Evolutionary conservation across 768 basidiomycete genomes (phyloP), one percentile per base, ranked within the genome.

Genomic region (Mycena capillaripes): DNA sequence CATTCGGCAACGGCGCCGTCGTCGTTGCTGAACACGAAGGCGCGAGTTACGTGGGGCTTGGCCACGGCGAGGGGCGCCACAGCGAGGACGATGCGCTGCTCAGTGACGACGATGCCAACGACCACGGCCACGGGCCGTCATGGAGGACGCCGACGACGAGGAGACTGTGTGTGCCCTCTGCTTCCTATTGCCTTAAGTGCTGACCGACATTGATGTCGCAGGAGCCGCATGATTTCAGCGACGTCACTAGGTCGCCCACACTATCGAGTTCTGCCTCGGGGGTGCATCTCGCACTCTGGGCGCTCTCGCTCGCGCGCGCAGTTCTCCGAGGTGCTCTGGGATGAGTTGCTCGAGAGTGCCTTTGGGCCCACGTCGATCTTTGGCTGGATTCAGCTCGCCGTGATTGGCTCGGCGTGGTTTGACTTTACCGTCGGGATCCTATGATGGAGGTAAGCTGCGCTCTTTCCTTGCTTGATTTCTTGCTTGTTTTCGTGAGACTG

Each of bases 211-310:
- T n/a, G n/a, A n/a, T n/a, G n/a, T 72, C 27, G 36, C 23, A 93
- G 89, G 91, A 96, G 84, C 87, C 94, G 58, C 95, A 97, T 80
- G 96, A 98, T 78, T 95, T 98, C 82, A 87, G 96, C 79, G 98
- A 99, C 82, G 90, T 98, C 97, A 99, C 83, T 98, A 99, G 82
- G 87, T 98, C 72, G 99, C 99, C 78, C 98, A 99, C 83, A 97
- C 97, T 27, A 98, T 99, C 82, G 98, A 99, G 84, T 99, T 99
- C 84, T 99, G 98, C 80, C 91, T 99, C 38, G 98, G 97, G n/a
- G n/a, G 9, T 98, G 97, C 82, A 98, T 98, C 78, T 99, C 97
- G 74, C 97, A 98, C 87, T 99, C 44, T 99, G 97, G 97, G 98
- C 98, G 23, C 89, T 99, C 9, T 99, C 98, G 29, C 89, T 99